Percentiles rank a stretch among this genome's conserved stretches.
Conservation (phyloP, 345 rosid species). For the Lepidium africanum region DNA sequence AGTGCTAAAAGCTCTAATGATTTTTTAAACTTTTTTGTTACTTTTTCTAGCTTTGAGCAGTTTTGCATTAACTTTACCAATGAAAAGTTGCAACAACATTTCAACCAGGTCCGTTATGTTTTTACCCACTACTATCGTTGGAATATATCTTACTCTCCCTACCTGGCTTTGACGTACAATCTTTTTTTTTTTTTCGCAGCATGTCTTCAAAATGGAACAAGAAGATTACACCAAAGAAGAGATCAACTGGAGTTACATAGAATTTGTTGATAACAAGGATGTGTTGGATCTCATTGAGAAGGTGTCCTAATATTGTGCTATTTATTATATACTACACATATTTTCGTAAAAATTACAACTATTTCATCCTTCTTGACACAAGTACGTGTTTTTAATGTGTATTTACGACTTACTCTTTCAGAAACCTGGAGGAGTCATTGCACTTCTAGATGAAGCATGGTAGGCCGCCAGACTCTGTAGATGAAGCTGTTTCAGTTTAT, state of each 20-base stretch:
- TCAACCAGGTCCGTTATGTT: conserved; percentile 73
- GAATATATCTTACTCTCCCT: not conserved
- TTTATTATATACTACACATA: not conserved
- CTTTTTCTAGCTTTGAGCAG: conserved; percentile 75
- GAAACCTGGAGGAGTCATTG: conserved; percentile 99
- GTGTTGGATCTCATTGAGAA: conserved; percentile 95
- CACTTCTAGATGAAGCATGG: conserved; percentile 99
- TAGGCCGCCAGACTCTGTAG: conserved; percentile 32
- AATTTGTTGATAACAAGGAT: conserved; percentile 99
- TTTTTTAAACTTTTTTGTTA: not conserved
- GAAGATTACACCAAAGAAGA: conserved; percentile 98
- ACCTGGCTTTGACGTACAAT: conserved; percentile 8
- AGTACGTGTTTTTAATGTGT: conserved; percentile 6
- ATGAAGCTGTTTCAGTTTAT: conserved; percentile 1
- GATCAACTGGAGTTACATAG: conserved; percentile 99
- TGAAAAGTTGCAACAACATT: conserved; percentile 98
- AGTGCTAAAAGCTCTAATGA: conserved; percentile 12
- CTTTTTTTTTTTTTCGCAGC: conserved; percentile 44
- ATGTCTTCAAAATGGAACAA: conserved; percentile 99
- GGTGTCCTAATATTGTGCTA: conserved; percentile 36
- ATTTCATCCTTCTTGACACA: not conserved
- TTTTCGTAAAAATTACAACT: not conserved
- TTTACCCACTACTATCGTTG: not conserved
- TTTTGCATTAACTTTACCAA: conserved; percentile 98
- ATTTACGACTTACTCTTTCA: conserved; percentile 34